Evolutionary conservation across 495 filamentous ascomycete species (phyloP), one percentile per base, ranked within the genome.

Genomic region (Astrothelium macrocarpum): DNA sequence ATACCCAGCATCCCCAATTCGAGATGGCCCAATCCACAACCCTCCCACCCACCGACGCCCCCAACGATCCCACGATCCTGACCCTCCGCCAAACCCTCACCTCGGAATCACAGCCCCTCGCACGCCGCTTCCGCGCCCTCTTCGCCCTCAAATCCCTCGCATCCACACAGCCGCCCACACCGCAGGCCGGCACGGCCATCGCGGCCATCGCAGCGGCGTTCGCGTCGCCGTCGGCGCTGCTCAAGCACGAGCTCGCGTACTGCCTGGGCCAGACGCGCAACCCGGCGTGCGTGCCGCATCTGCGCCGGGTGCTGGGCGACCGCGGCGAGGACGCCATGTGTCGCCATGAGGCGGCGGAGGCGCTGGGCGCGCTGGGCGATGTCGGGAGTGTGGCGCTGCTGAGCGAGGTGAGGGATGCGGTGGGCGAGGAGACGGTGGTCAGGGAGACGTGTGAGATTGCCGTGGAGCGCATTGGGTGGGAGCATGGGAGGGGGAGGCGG

Each of bases 61-160:
- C 16, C 58, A 31, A 39, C 25, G 68, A 71, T 49, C 36, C 61
- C 18, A 78, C 76, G 3, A 79, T 92, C 69, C 67, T 78, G 53
- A 72, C 80, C 58, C 85, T 96, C 53, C 89, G 91, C 70, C 80
- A 86, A 68, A 85, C 87, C 67, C 86, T 98, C 60, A 84, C 80
- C 67, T 85, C 87, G 62, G 92, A 97, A 76, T 75, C 80, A 32
- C 84, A 87, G 63, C 86, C 93, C 28, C 89, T 98, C 64, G 87
- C 91, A 56, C 81, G 87, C 64, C 90, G 93, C 63, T 99, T 97
- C 78, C 92, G 94, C 70, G 95, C 94, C 29, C 88, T 97, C 68
- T 99, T 99, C 80, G 96, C 94, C 14, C 85, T 99, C 61, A 97
- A 97, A 77, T 86, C 96, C 75, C 78, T 96, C 49, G 94, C 95